Base-by-base conservation (phyloP, 495 filamentous ascomycete genomes). In the Amorphotheca resinae region DNA sequence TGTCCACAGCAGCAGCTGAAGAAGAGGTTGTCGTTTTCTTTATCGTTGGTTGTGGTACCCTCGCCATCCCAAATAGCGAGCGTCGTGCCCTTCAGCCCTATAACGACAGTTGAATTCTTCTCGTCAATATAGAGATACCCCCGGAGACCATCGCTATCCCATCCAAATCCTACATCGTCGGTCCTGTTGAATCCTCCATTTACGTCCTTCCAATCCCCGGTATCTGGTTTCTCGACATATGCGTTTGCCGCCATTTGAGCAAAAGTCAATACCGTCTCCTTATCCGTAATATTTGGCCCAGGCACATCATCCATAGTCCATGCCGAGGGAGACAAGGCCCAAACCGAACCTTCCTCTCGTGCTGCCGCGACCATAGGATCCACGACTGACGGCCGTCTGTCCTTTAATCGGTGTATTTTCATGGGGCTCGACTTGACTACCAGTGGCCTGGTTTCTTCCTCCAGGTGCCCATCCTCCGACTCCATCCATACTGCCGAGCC, bases 1-100 rank as follows among this genome's bases (percentile, higher is more conserved):
- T 95, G 84, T 9, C 77, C 91, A 64, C 91, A 98, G 58, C 91
- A 98, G 64, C 91, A 98, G 56, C 88, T 87, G 65, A 95, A 95
- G 58, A 89, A 93, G 7, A 98, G 73, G 56, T 98, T 98, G 59
- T 98, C 91, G 58, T 98, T 98, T 37, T 84, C 65, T 61, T 98
- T 98, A 63, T 98, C 91, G 55, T 95, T 95, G 3, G 87, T 94
- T 0, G 87, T 95, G 0, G 91, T 95, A 9, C 85, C 88, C 7
- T 87, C 83, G 2, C 91, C 91, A 59, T 96, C 91, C 57, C 94
- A 96, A 8, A 96, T 77, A 9, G 93, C 91, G 1, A 77, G 72
- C 33, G 87, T 82, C 4, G 87, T 95, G 15, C 89, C 87, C 62
- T 98, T 98, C 22, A 98, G 63, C 1, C 84, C 88, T 37, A 98